Evolutionary conservation across 257 asterid species (phyloP).

Genomic region (Mentha longifolia): DNA sequence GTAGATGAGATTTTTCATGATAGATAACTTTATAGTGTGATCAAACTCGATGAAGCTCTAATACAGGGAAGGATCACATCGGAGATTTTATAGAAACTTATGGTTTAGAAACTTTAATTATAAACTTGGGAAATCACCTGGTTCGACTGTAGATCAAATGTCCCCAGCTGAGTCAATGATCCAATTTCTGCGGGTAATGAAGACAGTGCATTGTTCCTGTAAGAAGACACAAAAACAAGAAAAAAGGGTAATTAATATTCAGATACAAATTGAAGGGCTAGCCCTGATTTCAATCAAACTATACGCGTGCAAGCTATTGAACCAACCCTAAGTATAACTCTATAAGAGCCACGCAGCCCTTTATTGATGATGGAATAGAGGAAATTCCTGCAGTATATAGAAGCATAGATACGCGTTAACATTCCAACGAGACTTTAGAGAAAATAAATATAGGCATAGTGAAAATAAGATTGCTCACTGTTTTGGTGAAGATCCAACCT

Average conservation of each 20-base stretch:
- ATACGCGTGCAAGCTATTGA: constrained; percentile 25
- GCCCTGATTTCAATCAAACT: constrained; percentile 20
- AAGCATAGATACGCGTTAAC: constrained; percentile 22
- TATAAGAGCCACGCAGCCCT: constrained; percentile 76
- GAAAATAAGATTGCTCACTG: constrained; percentile 62
- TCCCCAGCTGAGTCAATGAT: constrained; percentile 72
- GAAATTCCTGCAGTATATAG: constrained; percentile 70
- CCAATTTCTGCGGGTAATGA: constrained; percentile 85
- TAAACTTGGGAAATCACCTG: constrained; percentile 56
- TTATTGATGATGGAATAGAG: constrained; percentile 83
- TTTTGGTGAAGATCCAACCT: constrained; percentile 93
- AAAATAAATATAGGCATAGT: constrained; percentile 9
- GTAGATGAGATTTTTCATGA: constrained; percentile 26
- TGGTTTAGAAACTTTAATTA: constrained; percentile 24
- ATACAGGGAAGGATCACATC: constrained; percentile 12
- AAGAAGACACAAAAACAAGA: constrained; percentile 32
- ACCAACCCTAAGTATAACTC: constrained; percentile 92
- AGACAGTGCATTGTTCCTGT: constrained; percentile 74
- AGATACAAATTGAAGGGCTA: constrained; percentile 21
- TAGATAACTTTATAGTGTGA: constrained; percentile 24
- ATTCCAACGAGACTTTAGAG: constrained; percentile 17
- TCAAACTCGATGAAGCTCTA: constrained; percentile 20
- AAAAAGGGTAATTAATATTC: constrained; percentile 7
- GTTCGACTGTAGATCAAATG: constrained; percentile 96
- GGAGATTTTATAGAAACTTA: constrained; percentile 19